Conservation (phyloP, 2,329 filamentous ascomycete genomes). For the Amesomyces nigricolor region DNA sequence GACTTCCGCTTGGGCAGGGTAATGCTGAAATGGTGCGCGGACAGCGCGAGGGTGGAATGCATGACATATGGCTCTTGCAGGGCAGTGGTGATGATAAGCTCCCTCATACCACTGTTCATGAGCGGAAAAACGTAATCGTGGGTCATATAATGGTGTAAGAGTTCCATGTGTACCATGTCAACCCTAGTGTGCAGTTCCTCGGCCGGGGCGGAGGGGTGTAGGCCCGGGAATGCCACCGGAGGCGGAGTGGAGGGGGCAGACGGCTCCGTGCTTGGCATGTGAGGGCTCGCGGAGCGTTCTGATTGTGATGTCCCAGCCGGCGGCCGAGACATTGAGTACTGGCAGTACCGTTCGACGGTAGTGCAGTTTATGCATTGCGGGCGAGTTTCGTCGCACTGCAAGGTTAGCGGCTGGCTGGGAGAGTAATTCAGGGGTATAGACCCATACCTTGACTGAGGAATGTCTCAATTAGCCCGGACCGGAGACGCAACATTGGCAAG, state of each 20-base stretch:
- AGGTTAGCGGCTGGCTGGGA: background rate
- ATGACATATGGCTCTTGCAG: slow-evolving; percentile 34
- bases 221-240: slow-evolving; percentile 2
- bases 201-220: background rate
- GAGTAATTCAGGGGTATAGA: background rate
- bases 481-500: background rate
- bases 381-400: slow-evolving; percentile 31
- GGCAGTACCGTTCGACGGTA: slow-evolving; percentile 28
- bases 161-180: slow-evolving; percentile 28
- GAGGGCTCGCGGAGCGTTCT: slow-evolving; percentile 13
- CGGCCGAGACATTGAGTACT: slow-evolving; percentile 21
- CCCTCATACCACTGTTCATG: slow-evolving; percentile 11
- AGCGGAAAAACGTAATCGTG: slow-evolving; percentile 11
- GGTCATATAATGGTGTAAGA: slow-evolving; percentile 28
- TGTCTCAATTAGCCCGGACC: background rate
- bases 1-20: slow-evolving; percentile 18
- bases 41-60: slow-evolving; percentile 35
- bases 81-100: slow-evolving; percentile 22
- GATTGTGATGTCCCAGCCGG: slow-evolving; percentile 8
- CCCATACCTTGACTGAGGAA: slow-evolving; percentile 25
- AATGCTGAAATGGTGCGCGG: slow-evolving; percentile 35
- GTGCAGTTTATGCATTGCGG: slow-evolving; percentile 30
- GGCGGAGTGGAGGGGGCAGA: background rate
- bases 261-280: slow-evolving; percentile 2
- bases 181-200: slow-evolving; percentile 16